Conservation (phyloP, 768 basidiomycete genomes). For the Pluteus cervinus region DNA sequence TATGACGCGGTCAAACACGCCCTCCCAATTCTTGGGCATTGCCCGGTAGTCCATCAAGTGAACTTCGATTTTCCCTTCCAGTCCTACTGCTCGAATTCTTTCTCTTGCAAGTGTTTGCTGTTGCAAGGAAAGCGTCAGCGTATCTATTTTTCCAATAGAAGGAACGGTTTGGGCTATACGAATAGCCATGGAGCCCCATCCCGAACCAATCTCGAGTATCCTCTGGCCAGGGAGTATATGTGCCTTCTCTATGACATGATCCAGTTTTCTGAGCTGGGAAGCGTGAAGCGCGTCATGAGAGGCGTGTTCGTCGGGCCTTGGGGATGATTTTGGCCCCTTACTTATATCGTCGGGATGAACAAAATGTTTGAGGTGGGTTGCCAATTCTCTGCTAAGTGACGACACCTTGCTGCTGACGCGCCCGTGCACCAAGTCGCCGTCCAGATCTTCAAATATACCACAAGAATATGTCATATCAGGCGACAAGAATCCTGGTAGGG, state of each 20-base stretch:
- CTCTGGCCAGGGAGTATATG: constrained; percentile 51
- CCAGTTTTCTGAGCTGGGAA: constrained; percentile 57
- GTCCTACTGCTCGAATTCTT: constrained; percentile 46
- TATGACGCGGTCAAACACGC: constrained; percentile 60
- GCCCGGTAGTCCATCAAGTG: constrained; percentile 74
- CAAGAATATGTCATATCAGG: constrained; percentile 77
- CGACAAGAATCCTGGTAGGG: constrained; percentile 43
- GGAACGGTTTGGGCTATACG: constrained; percentile 48
- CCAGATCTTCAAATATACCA: constrained; percentile 61
- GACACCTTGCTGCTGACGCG: not conserved
- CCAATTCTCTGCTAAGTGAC: not conserved
- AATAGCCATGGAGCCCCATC: constrained; percentile 73
- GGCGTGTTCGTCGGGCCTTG: not conserved
- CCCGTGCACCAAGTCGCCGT: constrained; percentile 41
- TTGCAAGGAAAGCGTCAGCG: constrained; percentile 64
- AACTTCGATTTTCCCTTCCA: constrained; percentile 48
- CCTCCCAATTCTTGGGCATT: constrained; percentile 58
- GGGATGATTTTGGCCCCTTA: not conserved
- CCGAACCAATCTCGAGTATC: constrained; percentile 72
- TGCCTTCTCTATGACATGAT: constrained; percentile 59
- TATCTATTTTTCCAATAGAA: constrained; percentile 52
- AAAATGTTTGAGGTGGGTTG: not conserved
- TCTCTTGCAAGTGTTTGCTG: constrained; percentile 55
- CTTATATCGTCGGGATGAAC: not conserved
- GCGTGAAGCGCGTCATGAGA: constrained; percentile 27